Evolutionary conservation across 371 early-diverging fungal species (phyloP).

Genomic region (Lichtheimia hyalospora): DNA sequence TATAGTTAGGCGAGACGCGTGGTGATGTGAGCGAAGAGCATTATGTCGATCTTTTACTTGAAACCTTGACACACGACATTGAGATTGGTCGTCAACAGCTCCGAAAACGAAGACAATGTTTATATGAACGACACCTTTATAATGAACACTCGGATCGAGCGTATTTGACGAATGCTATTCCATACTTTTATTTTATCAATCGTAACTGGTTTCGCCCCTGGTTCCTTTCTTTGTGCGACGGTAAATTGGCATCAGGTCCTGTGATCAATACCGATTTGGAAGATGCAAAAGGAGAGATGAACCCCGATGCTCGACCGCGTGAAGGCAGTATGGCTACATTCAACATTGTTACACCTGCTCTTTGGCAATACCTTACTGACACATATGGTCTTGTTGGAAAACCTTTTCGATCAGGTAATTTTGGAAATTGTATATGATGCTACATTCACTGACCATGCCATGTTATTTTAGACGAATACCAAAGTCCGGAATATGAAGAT

Average conservation of each 20-base stretch:
- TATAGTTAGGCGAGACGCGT: constrained; percentile 42
- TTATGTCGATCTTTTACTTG: constrained; percentile 33
- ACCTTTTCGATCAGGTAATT: constrained; percentile 32
- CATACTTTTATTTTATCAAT: constrained; percentile 39
- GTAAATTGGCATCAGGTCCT: constrained; percentile 35
- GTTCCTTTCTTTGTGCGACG: constrained; percentile 51
- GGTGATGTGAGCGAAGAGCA: constrained; percentile 45
- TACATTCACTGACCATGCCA: background rate
- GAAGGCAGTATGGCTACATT: constrained; percentile 39
- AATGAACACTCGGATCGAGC: constrained; percentile 30
- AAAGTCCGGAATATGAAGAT: constrained; percentile 33
- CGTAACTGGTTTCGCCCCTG: constrained; percentile 44
- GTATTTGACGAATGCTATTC: constrained; percentile 14
- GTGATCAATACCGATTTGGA: constrained; percentile 35
- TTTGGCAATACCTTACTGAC: constrained; percentile 44
- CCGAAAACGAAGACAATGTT: constrained; percentile 31
- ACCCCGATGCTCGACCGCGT: constrained; percentile 33
- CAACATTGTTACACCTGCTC: constrained; percentile 37
- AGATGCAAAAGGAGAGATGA: constrained; percentile 24
- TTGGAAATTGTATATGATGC: background rate
- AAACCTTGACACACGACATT: constrained; percentile 35
- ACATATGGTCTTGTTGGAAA: constrained; percentile 39
- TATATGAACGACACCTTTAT: constrained; percentile 36
- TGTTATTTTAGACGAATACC: constrained; percentile 24
- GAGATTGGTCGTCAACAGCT: constrained; percentile 33